Base-by-base conservation (phyloP, 2,329 filamentous ascomycete species). In the Huntiella moniliformis region DNA sequence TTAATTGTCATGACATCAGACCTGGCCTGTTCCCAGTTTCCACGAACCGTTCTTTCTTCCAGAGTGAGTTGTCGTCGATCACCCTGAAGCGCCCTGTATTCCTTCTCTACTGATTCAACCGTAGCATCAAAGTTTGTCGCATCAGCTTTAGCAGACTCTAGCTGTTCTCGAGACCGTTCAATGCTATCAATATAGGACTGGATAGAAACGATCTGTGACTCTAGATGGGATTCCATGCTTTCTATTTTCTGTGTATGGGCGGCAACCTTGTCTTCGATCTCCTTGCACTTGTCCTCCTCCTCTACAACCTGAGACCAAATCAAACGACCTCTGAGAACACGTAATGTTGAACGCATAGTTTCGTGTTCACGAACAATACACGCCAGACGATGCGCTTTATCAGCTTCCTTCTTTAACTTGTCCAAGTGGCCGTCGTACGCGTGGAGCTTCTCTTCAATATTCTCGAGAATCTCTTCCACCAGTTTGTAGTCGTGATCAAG, bases 401-500 rank as follows among this genome's bases (percentile, higher is more conserved):
- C 67, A 44, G 64, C 67, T 38, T 67, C 67, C 31, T 67, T 66
- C 54, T 75, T 66, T n/a, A 84, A 63, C 11, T 64, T 61, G 8
- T 66, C 63, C n/a, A 86, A 64, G 49, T 82, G 75, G n/a, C 75
- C 73, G 38, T 72, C 60, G 34, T 75, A 73, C 22, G 68, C 67
- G 7, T 67, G 63, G 1, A 84, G 63, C 53, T 80, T 82, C 31
- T 66, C 66, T 46, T 79, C 70, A 49, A 79, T 83, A 32, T 73
- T 73, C 52, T 94, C 82, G 15, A 91, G 67, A 3, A 74, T 79
- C 52, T 93, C 80, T 50, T 81, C 77, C 11, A 95, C 76, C 48
- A 94, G 67, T 49, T 78, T 74, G 60, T 98, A 98, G 56, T 98
- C 91, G 51, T 84, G 79, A 57, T 94, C 85, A 7, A 98, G 70